Conservation (phyloP, 805 yeast species). For the Saturnispora diversa region DNA sequence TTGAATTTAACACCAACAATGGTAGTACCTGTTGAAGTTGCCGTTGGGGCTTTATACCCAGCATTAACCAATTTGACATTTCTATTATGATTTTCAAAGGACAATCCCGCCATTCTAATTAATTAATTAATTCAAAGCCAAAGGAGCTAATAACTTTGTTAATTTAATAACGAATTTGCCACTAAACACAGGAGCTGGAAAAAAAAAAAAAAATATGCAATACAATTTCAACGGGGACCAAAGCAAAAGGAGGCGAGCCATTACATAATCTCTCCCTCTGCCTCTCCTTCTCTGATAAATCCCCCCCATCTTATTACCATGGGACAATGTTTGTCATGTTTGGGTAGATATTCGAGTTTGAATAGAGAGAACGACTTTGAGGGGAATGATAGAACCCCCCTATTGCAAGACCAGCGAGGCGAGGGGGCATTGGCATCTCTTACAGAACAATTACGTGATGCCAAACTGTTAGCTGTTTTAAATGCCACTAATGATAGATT, state of each 20-base stretch:
- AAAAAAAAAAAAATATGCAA: not conserved
- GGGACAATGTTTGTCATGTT: conserved; percentile 31
- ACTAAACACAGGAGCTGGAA: not conserved
- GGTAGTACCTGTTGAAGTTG: conserved; percentile 98
- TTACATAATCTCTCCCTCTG: not conserved
- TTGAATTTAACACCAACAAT: conserved; percentile 92
- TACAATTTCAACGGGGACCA: too few relatives aligned
- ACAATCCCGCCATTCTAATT: conserved; percentile 69
- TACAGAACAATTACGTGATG: conserved; percentile 20
- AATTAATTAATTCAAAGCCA: not conserved
- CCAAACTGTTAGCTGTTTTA: conserved; percentile 27
- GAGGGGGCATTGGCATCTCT: not conserved
- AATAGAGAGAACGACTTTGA: conserved; percentile 10
- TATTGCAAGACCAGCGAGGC: conserved; percentile 17
- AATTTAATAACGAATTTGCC: conserved; percentile 9
- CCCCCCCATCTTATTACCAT: conserved; percentile 13
- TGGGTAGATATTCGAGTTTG: conserved; percentile 14
- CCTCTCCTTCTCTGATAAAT: not conserved
- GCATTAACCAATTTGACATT: conserved; percentile 59
- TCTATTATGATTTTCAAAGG: conserved; percentile 90
- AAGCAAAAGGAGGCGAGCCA: too few relatives aligned
- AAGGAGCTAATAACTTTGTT: too few relatives aligned
- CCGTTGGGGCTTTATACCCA: conserved; percentile 73
- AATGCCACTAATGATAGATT: conserved; percentile 30
- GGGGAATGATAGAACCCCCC: conserved; percentile 20